Evolutionary conservation across 179 eudicot species (phyloP).

Genomic region (Drosera spatulata): DNA sequence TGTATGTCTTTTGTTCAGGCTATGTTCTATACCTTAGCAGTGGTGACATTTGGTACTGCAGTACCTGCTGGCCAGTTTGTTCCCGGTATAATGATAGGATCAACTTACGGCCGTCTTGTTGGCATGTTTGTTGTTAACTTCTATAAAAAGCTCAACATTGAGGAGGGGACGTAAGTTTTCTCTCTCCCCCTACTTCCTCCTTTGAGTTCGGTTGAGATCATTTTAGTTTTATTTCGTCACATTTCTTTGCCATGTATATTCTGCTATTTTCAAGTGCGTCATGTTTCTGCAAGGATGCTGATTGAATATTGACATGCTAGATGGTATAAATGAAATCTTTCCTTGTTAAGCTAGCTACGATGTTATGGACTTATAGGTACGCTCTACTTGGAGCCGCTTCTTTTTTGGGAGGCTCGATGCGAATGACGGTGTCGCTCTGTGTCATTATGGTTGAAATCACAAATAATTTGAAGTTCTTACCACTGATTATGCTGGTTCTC

Average conservation of each 20-base stretch:
- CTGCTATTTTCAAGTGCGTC: no score
- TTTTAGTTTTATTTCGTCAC: neutral
- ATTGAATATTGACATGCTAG: neutral
- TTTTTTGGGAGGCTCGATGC: slow-evolving; percentile 97
- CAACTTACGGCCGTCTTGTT: slow-evolving; percentile 97
- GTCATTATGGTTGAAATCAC: slow-evolving; percentile 98
- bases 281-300: neutral
- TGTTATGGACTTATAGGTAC: slow-evolving; percentile 38
- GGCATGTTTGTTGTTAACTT: slow-evolving; percentile 94
- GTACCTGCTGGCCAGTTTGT: slow-evolving; percentile 99
- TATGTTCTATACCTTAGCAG: slow-evolving; percentile 90
- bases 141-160: slow-evolving; percentile 88
- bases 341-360: neutral
- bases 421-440: slow-evolving; percentile 96
- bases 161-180: slow-evolving; percentile 93
- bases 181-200: slow-evolving; percentile 3
- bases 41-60: slow-evolving; percentile 94
- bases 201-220: neutral
- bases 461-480: slow-evolving; percentile 84
- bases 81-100: slow-evolving; percentile 98
- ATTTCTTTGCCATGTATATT: neutral
- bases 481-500: slow-evolving; percentile 96
- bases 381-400: slow-evolving; percentile 98
- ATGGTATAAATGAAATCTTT: neutral
- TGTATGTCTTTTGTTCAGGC: slow-evolving; percentile 29